Percentiles rank a stretch among this genome's conserved stretches.
Conservation (phyloP, 169 alveolate species). For the Perkinsus chesapeaki region DNA sequence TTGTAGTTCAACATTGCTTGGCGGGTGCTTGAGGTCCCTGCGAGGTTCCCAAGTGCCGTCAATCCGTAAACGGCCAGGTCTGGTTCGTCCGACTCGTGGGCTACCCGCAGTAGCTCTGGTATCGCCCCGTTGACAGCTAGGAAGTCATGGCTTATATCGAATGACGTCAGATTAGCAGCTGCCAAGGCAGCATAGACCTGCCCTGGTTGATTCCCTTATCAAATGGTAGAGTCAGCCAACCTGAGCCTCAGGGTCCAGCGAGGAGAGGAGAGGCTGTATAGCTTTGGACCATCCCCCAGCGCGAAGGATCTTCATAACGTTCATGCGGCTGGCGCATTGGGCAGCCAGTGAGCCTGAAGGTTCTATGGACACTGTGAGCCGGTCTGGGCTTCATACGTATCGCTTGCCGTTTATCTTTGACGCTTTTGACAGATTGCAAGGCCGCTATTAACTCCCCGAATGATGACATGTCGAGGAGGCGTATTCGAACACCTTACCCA, state of each 20-base stretch:
- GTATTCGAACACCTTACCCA: background rate
- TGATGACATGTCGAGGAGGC: background rate
- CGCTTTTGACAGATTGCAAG: constrained; percentile 20
- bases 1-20: background rate
- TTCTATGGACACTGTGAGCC: background rate
- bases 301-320: constrained; percentile 14
- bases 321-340: constrained; percentile 28
- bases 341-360: constrained; percentile 27
- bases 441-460: constrained; percentile 33
- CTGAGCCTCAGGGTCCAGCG: constrained; percentile 20
- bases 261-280: constrained; percentile 28
- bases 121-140: background rate
- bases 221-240: background rate
- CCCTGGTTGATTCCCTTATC: background rate
- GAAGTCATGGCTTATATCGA: background rate
- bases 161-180: constrained; percentile 12
- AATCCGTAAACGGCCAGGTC: constrained; percentile 15
- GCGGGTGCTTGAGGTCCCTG: background rate
- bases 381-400: background rate
- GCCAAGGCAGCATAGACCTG: constrained; percentile 27
- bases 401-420: constrained; percentile 36
- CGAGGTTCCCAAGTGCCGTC: constrained; percentile 29
- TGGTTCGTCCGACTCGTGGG: background rate
- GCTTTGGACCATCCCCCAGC: constrained; percentile 35
- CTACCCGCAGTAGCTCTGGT: background rate